Percentiles rank a stretch among this genome's conserved stretches.
phyloP scores from a whole-genome alignment of 768 basidiomycete genomes.

The Panaeolus cyanescens region DNA sequence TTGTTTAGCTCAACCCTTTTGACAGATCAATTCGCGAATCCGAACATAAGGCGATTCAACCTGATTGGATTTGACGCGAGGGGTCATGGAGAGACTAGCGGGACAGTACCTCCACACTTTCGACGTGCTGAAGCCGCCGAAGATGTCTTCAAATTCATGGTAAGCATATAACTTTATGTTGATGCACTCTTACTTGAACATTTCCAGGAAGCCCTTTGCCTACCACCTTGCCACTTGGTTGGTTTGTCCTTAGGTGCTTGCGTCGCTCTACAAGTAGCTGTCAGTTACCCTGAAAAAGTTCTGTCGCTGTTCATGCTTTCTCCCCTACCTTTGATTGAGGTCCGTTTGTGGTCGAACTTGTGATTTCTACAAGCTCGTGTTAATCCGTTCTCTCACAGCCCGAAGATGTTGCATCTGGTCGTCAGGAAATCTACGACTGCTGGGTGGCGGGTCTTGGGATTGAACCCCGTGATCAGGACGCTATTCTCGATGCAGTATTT shows the following conservation, averaged over 20 bases:
- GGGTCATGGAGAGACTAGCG: conserved; percentile 33
- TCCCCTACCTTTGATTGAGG: conserved; percentile 35
- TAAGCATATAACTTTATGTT: conserved; percentile 11
- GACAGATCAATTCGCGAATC: conserved; percentile 33
- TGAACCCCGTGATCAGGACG: conserved; percentile 19
- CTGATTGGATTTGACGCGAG: conserved; percentile 34
- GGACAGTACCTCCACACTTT: conserved; percentile 24
- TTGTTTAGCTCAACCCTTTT: background rate
- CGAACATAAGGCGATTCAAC: conserved; percentile 37
- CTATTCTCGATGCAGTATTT: conserved; percentile 25
- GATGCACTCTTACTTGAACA: background rate
- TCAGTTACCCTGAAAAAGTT: conserved; percentile 33
- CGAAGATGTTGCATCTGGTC: conserved; percentile 30
- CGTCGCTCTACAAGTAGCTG: conserved; percentile 32
- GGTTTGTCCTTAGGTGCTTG: conserved; percentile 38
- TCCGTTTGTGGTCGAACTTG: conserved; percentile 11
- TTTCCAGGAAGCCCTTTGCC: conserved; percentile 33
- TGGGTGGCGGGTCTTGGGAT: conserved; percentile 26
- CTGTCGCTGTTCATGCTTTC: conserved; percentile 38
- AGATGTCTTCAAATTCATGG: conserved; percentile 38
- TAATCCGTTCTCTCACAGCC: conserved; percentile 23
- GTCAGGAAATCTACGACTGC: conserved; percentile 34
- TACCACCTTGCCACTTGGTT: conserved; percentile 39
- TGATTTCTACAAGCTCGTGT: background rate
- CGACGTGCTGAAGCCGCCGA: conserved; percentile 30